A percentile compares a stretch with the other conserved stretches of the same genome.
phyloP scores from a whole-genome alignment of 2,329 filamentous ascomycete species.

The Fusarium foetens region DNA sequence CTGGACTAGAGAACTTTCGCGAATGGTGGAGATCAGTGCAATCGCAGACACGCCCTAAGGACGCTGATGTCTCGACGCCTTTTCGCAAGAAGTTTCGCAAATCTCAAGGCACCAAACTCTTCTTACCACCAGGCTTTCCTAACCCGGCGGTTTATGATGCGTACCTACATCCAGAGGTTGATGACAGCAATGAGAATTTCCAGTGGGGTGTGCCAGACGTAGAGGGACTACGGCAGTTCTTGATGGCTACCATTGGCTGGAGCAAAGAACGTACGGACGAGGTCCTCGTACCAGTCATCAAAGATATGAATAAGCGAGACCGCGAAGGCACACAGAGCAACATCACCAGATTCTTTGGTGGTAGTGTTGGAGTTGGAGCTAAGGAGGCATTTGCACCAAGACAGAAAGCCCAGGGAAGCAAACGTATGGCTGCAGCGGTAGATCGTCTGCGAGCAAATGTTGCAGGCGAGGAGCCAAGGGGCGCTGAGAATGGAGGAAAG shows the following conservation, averaged over 20 bases:
- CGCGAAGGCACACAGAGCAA: slow-evolving; percentile 94
- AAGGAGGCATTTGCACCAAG: slow-evolving; percentile 76
- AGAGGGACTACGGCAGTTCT: slow-evolving; percentile 81
- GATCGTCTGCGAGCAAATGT: slow-evolving; percentile 65
- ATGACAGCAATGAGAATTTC: slow-evolving; percentile 79
- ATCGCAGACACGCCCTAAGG: slow-evolving; percentile 68
- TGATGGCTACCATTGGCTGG: slow-evolving; percentile 96
- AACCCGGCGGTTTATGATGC: slow-evolving; percentile 81
- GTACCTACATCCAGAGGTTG: slow-evolving; percentile 88
- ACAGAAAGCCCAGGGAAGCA: slow-evolving; percentile 70
- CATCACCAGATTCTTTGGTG: slow-evolving; percentile 92
- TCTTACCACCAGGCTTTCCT: slow-evolving; percentile 84
- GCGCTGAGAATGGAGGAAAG: slow-evolving; percentile 29
- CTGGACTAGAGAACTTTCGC: slow-evolving; percentile 77
- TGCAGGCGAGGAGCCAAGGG: slow-evolving; percentile 22
- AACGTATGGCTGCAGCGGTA: slow-evolving; percentile 81
- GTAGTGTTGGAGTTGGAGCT: slow-evolving; percentile 74
- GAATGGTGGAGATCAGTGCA: slow-evolving; percentile 91
- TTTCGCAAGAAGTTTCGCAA: slow-evolving; percentile 91
- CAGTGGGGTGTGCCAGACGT: slow-evolving; percentile 97
- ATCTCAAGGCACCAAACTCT: slow-evolving; percentile 82
- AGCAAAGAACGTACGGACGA: slow-evolving; percentile 91
- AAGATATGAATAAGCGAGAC: slow-evolving; percentile 91
- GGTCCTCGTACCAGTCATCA: slow-evolving; percentile 92
- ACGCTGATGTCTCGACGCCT: slow-evolving; percentile 65